Conservation (phyloP, 1,284 basidiomycete genomes). For the Agaricales sp. region DNA sequence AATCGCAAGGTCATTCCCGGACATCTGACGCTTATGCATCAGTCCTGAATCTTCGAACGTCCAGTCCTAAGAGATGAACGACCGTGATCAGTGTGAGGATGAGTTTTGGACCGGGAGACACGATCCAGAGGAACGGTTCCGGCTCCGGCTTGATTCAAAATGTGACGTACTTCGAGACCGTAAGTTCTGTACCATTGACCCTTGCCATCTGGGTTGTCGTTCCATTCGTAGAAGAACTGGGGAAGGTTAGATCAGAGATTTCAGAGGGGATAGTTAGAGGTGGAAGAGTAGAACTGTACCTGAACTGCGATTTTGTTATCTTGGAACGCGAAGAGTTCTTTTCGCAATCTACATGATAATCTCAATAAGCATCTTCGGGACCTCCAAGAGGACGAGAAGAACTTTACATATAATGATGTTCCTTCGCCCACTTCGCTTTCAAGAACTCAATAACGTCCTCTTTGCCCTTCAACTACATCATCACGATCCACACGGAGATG, state of each 20-base stretch:
- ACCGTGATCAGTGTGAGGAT: not conserved
- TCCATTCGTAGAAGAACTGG: slow-evolving; percentile 61
- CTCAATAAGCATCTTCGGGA: too few species aligned
- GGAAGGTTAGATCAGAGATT: slow-evolving; percentile 9
- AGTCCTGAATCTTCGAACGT: slow-evolving; percentile 42
- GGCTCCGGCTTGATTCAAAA: too few species aligned
- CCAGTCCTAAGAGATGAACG: slow-evolving; percentile 34
- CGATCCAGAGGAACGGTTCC: not conserved
- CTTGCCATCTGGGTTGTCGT: slow-evolving; percentile 23
- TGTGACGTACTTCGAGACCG: slow-evolving; percentile 32
- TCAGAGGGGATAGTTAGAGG: not conserved
- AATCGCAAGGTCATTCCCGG: slow-evolving; percentile 47
- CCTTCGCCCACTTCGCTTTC: slow-evolving; percentile 44
- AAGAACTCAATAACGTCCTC: slow-evolving; percentile 40
- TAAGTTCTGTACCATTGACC: slow-evolving; percentile 47
- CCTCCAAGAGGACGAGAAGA: too few species aligned
- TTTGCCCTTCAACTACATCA: slow-evolving; percentile 26
- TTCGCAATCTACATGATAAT: slow-evolving; percentile 31
- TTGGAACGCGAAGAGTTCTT: slow-evolving; percentile 47
- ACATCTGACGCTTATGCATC: slow-evolving; percentile 50
- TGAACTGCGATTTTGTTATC: slow-evolving; percentile 50
- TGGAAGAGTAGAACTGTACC: slow-evolving; percentile 13
- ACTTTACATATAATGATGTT: slow-evolving; percentile 22
- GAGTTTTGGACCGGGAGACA: slow-evolving; percentile 1
- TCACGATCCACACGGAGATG: too few species aligned